Evolutionary conservation across 306 rosid genomes (phyloP).

Genomic region (Nissolia schottii): DNA sequence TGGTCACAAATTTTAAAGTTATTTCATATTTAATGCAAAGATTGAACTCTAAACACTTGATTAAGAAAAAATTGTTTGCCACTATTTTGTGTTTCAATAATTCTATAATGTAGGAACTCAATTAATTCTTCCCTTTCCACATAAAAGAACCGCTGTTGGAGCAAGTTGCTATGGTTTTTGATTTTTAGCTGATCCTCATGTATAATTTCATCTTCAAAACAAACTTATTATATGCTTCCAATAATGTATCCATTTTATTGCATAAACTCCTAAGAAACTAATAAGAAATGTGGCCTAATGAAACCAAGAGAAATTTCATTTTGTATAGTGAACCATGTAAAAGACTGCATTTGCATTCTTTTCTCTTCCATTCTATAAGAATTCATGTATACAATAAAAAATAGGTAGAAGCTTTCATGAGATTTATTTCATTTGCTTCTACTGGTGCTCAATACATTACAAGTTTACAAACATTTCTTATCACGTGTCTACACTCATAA

Average conservation of each 20-base stretch:
- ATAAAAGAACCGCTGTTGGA: background rate
- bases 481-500: background rate
- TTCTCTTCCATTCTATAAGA: background rate
- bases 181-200: background rate
- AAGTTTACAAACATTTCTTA: background rate
- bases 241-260: background rate
- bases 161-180: background rate
- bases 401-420: background rate
- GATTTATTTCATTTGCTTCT: conserved; percentile 6
- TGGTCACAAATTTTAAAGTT: too few species aligned
- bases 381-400: background rate
- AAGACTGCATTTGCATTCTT: background rate
- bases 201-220: background rate
- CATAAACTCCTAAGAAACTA: background rate
- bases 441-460: background rate
- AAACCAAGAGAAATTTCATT: background rate
- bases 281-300: background rate
- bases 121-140: background rate
- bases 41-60: too few species aligned
- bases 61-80: too few species aligned
- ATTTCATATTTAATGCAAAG: too few species aligned
- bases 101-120: background rate
- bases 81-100: too few species aligned
- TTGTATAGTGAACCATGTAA: background rate
- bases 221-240: background rate